phyloP scores from a whole-genome alignment of 1,139 yeast species.

The Zygoascus hellenicus region DNA sequence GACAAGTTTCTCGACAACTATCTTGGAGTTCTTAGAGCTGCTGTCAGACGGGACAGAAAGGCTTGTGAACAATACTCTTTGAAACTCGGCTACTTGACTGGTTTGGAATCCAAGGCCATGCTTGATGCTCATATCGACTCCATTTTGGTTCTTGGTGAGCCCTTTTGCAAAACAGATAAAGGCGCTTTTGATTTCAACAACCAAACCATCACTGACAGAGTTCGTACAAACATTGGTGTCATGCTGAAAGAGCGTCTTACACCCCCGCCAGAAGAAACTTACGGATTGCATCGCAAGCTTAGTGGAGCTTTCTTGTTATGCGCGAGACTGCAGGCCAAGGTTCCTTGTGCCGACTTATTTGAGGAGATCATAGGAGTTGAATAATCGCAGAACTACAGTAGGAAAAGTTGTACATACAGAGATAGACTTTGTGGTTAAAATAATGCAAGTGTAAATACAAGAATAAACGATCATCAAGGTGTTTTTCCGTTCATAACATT shows the following conservation, averaged over 20 bases:
- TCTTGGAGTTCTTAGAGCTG: constrained; percentile 67
- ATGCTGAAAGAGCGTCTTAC: constrained; percentile 89
- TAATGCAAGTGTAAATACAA: no score
- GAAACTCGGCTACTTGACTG: constrained; percentile 84
- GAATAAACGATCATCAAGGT: no score
- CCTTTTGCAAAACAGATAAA: constrained; percentile 51
- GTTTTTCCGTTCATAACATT: no score
- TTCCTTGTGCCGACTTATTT: constrained; percentile 76
- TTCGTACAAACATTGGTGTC: constrained; percentile 72
- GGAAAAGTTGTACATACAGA: not conserved
- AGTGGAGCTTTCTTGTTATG: constrained; percentile 92
- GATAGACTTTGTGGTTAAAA: not conserved
- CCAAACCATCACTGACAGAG: constrained; percentile 92
- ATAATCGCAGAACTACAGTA: not conserved
- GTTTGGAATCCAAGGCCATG: constrained; percentile 83
- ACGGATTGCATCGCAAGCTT: constrained; percentile 86
- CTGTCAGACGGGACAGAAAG: constrained; percentile 62
- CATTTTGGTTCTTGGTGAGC: constrained; percentile 86
- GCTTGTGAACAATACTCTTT: constrained; percentile 60
- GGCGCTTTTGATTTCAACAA: constrained; percentile 61
- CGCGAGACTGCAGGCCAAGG: constrained; percentile 75
- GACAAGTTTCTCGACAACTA: constrained; percentile 65
- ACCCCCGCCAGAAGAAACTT: constrained; percentile 98
- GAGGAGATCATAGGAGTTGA: constrained; percentile 60
- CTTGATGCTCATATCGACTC: constrained; percentile 88